Conservation (phyloP, 257 asterid genomes). For the Solanum megistacrolobum region DNA sequence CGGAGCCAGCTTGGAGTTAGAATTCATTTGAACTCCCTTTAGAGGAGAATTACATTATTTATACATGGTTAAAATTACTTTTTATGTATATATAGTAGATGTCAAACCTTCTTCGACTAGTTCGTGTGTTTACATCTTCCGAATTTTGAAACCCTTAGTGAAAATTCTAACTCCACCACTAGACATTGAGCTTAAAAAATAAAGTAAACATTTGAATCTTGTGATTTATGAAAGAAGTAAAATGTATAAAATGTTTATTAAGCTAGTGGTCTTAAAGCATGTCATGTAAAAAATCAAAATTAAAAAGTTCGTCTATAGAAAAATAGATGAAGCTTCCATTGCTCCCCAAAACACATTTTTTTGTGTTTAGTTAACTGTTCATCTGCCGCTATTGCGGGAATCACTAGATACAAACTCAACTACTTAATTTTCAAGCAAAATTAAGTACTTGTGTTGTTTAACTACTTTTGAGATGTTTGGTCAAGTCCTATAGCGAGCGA, state of each 20-base stretch:
- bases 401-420: neutral
- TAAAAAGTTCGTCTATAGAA: too few species aligned
- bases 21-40: neutral
- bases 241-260: too few species aligned
- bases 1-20: too few species aligned
- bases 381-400: neutral
- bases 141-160: too few species aligned
- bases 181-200: neutral
- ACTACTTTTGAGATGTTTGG: neutral
- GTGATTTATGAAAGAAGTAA: neutral
- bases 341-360: neutral
- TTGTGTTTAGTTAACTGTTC: neutral
- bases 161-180: rapidly evolving
- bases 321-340: neutral
- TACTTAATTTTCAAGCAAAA: neutral
- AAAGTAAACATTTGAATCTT: neutral
- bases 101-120: too few species aligned
- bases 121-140: neutral
- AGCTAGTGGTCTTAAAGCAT: neutral
- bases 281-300: too few species aligned
- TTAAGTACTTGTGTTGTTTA: neutral
- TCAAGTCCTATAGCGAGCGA: neutral
- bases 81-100: too few species aligned
- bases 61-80: neutral
- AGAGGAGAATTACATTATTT: too few species aligned